A percentile compares a stretch with the other conserved stretches of the same genome.
phyloP scores from a whole-genome alignment of 768 basidiomycete genomes.

The Kwoniella botswanensis region DNA sequence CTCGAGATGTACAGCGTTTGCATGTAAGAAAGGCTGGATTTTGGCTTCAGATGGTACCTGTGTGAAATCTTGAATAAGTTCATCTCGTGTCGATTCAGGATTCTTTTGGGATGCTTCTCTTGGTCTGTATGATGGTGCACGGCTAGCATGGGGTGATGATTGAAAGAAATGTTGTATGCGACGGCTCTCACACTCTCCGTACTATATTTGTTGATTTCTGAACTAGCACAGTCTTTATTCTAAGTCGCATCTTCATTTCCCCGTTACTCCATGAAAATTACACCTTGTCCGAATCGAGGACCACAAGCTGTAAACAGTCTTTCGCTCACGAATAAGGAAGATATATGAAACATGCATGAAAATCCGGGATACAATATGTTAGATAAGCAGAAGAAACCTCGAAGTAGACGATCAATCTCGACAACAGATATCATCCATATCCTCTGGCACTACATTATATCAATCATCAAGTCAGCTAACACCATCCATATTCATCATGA shows the following conservation, averaged over 20 bases:
- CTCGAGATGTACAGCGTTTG: slow-evolving; percentile 18
- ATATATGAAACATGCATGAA: background rate
- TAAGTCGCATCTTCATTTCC: too few relatives aligned
- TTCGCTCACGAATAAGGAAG: too few relatives aligned
- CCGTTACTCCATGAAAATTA: too few relatives aligned
- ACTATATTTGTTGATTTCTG: too few relatives aligned
- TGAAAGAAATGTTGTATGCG: too few relatives aligned
- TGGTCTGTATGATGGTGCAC: background rate
- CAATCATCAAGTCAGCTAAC: background rate
- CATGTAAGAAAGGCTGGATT: slow-evolving; percentile 26
- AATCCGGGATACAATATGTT: background rate
- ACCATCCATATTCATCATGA: background rate
- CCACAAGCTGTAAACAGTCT: too few relatives aligned
- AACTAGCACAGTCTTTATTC: too few relatives aligned
- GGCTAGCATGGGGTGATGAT: too few relatives aligned
- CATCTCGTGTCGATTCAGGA: background rate
- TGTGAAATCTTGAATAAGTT: background rate
- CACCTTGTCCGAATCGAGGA: too few relatives aligned
- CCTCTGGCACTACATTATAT: slow-evolving; percentile 24
- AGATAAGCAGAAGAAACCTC: background rate
- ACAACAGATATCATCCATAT: slow-evolving; percentile 41
- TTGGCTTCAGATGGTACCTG: slow-evolving; percentile 16
- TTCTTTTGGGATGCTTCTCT: background rate
- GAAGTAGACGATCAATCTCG: slow-evolving; percentile 15
- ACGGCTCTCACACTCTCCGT: too few relatives aligned